These are phyloP conservation scores for Syzygium syzygioides DNA, from an alignment of 441 rosid genomes.

Conservation along the genomic window DNA sequence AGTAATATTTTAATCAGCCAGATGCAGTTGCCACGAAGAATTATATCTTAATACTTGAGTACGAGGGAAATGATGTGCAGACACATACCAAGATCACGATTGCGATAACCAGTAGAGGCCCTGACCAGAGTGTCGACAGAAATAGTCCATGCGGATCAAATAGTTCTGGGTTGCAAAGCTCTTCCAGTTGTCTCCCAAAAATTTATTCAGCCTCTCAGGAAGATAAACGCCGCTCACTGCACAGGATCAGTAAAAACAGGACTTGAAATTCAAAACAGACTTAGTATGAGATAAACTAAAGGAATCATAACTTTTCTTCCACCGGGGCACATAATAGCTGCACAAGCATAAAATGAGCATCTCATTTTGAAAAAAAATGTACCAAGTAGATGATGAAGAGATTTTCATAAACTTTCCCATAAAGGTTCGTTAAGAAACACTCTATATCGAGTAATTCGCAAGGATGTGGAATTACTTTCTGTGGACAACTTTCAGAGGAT, in stretches of 20 bases:
- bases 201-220: slow-evolving; percentile 69
- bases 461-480: neutral
- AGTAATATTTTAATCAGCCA: neutral
- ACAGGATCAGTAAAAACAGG: slow-evolving; percentile 3
- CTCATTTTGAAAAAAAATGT: neutral
- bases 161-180: slow-evolving; percentile 86
- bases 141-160: slow-evolving; percentile 78
- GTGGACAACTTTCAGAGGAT: neutral
- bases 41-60: neutral
- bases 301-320: neutral
- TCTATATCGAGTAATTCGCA: neutral
- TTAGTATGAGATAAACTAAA: neutral
- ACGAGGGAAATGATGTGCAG: neutral
- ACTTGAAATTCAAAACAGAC: neutral
- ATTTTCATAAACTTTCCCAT: neutral
- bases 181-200: slow-evolving; percentile 63
- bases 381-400: neutral
- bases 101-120: slow-evolving; percentile 81
- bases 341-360: neutral
- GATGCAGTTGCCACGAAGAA: neutral
- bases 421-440: neutral
- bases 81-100: slow-evolving; percentile 69
- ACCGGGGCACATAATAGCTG: neutral
- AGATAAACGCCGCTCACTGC: slow-evolving; percentile 90
- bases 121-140: slow-evolving; percentile 86